Evolutionary conservation across 257 asterid genomes (phyloP).

Genomic region (Solanum paucissectum): DNA sequence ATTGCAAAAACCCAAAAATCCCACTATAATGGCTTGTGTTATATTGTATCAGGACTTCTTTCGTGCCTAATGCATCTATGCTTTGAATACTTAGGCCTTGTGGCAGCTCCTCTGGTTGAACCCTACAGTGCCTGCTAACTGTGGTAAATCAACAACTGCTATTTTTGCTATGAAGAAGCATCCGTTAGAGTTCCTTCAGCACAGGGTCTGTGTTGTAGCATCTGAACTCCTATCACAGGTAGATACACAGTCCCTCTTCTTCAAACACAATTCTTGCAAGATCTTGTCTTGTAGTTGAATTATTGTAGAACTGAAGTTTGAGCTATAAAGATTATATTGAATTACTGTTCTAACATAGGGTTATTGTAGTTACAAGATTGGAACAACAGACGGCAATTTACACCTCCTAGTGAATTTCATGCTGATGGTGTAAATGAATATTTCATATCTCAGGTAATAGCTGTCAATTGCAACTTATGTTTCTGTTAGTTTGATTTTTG

Average conservation of each 20-base stretch:
- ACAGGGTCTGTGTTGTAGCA: conserved; percentile 73
- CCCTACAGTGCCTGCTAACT: conserved; percentile 48
- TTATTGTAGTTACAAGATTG: conserved; percentile 83
- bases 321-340: not conserved
- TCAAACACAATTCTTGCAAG: not conserved
- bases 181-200: conserved; percentile 76
- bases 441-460: conserved; percentile 73
- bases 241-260: not conserved
- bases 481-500: not conserved
- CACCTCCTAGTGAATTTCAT: conserved; percentile 80
- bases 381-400: conserved; percentile 89
- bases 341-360: not conserved
- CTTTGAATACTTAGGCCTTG: conserved; percentile 47
- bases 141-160: conserved; percentile 33
- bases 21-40: not conserved
- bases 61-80: not conserved
- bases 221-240: conserved; percentile 98
- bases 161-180: conserved; percentile 51
- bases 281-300: not conserved
- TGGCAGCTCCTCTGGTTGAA: conserved; percentile 96
- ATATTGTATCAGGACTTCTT: not conserved
- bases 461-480: not conserved
- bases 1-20: not conserved
- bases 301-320: not conserved
- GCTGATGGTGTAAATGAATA: conserved; percentile 89